Evolutionary conservation across 495 filamentous ascomycete species (phyloP).

Genomic region (Usnea hakonensis): DNA sequence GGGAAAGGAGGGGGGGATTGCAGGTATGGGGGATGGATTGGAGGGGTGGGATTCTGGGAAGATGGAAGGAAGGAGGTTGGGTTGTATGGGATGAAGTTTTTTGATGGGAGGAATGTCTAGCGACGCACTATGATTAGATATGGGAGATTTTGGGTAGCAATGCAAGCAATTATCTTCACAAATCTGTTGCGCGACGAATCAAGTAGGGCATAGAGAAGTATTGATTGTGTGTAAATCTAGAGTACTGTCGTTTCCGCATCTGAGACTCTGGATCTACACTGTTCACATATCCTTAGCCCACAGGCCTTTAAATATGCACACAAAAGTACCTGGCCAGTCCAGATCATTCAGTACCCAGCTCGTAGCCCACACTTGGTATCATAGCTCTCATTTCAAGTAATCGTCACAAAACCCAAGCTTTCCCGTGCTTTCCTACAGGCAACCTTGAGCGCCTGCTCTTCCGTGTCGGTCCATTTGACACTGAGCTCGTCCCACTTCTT

Average conservation of each 20-base stretch:
- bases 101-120: neutral
- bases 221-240: too few species aligned
- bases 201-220: too few species aligned
- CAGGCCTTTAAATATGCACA: neutral
- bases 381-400: constrained; percentile 45
- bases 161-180: neutral
- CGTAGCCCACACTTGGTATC: neutral
- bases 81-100: neutral
- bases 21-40: constrained; percentile 12
- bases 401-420: constrained; percentile 73
- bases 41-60: constrained; percentile 6
- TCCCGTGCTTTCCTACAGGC: constrained; percentile 63
- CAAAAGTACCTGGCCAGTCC: neutral
- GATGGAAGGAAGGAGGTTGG: neutral
- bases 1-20: constrained; percentile 11
- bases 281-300: accelerated
- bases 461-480: constrained; percentile 84
- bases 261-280: neutral
- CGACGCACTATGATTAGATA: neutral
- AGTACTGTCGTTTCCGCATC: too few species aligned
- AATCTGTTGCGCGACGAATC: too few species aligned
- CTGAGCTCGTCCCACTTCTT: constrained; percentile 83
- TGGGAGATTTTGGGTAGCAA: neutral
- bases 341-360: neutral
- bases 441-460: constrained; percentile 68